These are phyloP conservation scores for Aspergillus chevalieri DNA, from an alignment of 2,329 filamentous ascomycete genomes.

Conservation along the genomic window DNA sequence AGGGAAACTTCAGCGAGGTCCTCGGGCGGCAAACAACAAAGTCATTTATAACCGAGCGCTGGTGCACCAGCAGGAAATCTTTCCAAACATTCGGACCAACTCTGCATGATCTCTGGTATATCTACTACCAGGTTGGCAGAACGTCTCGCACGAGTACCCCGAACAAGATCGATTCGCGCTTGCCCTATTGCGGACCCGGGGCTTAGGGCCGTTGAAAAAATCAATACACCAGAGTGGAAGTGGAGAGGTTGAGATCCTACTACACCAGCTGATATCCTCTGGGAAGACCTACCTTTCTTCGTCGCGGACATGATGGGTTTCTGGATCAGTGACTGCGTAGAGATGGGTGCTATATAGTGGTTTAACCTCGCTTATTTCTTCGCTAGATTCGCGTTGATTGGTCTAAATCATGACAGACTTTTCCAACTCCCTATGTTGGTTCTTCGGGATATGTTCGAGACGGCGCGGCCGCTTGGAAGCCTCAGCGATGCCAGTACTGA, in stretches of 20 bases:
- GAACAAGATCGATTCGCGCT: conserved; percentile 17
- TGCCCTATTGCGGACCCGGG: conserved; percentile 18
- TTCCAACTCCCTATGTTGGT: conserved; percentile 15
- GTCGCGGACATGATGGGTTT: conserved; percentile 17
- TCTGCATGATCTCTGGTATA: conserved; percentile 16
- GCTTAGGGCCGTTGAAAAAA: conserved; percentile 4
- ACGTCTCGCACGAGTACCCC: conserved; percentile 9
- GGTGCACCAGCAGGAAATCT: not conserved
- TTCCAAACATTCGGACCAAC: not conserved
- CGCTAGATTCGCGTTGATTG: conserved; percentile 18
- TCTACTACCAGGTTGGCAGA: conserved; percentile 16
- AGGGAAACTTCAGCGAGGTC: conserved; percentile 1
- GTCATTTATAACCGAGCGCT: not conserved
- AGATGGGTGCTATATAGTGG: conserved; percentile 13
- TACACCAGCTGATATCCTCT: conserved; percentile 16
- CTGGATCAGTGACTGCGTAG: conserved; percentile 10
- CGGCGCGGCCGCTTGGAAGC: conserved; percentile 6
- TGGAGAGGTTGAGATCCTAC: conserved; percentile 15
- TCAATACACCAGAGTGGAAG: conserved; percentile 1
- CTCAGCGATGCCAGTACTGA: conserved; percentile 11
- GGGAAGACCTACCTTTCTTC: conserved; percentile 19
- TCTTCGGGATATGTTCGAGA: conserved; percentile 15
- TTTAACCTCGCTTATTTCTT: conserved; percentile 17
- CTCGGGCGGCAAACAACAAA: not conserved
- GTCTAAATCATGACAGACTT: conserved; percentile 13